Base-by-base conservation (phyloP, 345 rosid species). In the Dimocarpus longan region DNA sequence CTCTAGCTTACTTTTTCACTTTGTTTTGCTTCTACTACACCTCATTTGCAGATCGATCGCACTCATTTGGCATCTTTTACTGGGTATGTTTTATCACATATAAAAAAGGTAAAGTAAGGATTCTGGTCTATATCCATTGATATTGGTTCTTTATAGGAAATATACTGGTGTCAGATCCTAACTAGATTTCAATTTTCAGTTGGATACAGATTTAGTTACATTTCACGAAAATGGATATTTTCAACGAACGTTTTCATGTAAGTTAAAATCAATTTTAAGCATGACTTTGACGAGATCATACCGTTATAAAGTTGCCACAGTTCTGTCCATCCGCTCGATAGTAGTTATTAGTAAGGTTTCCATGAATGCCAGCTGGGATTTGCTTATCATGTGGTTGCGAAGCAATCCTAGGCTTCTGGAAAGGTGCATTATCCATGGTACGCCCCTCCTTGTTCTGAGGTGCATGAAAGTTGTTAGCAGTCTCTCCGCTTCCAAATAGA, bases 281-380 rank as follows among this genome's bases (percentile, higher is more conserved):
- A 28, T 39, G 43, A 67, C 5, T 24, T 40, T 6, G 39, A 26
- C 10, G 42, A 24, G 11, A 76, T 42, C 85, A 76, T 89, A 89
- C 95, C 83, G 91, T 94, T 85, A 94, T 84, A 73, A 93, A 93
- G 88, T 94, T 94, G 71, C 97, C 90, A 16, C 91, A 84, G 82
- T 94, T 94, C 82, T 86, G 98, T 19, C 94, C 96, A 59, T 91
- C 95, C 21, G 92, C 86, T 1, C 94, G 85, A 56, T 84, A 79
- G 70, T 94, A 90, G 84, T 92, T 94, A 86, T 94, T 94, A 18
- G 91, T 86, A 4, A 79, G 86, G 73, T 80, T 83, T 57, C 87
- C 85, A 24, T 82, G 89, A 75, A 90, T 85, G 72, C 97, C 96
- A 54, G 98, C 97, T 8, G 95, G 95, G 78, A 87, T 82, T 79